Conservation (phyloP, 108 stramenopile genomes). For the Stephanodiscus minutulus region DNA sequence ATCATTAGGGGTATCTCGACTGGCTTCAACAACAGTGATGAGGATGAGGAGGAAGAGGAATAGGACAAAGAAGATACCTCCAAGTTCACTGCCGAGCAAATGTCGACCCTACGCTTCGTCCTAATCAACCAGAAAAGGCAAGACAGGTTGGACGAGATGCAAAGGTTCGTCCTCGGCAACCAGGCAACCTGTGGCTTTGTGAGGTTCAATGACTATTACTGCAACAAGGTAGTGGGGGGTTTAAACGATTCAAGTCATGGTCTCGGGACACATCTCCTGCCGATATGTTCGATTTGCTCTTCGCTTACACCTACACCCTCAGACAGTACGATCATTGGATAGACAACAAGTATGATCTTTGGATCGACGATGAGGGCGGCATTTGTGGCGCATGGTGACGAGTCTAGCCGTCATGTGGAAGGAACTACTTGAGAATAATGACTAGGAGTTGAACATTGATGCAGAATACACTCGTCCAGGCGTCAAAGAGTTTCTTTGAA, state of each 20-base stretch:
- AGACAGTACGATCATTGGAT: slow-evolving; percentile 31
- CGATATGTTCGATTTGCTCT: slow-evolving; percentile 36
- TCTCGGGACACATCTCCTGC: slow-evolving; percentile 5
- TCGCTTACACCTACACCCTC: slow-evolving; percentile 44
- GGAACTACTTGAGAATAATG: slow-evolving; percentile 28
- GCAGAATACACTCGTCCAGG: slow-evolving; percentile 45
- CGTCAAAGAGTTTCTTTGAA: slow-evolving; percentile 17
- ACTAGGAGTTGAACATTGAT: slow-evolving; percentile 36
- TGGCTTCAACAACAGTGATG: slow-evolving; percentile 1
- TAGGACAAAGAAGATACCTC: slow-evolving; percentile 20
- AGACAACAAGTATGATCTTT: no score
- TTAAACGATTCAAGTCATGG: slow-evolving; percentile 9
- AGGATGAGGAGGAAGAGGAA: slow-evolving; percentile 7
- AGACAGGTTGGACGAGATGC: slow-evolving; percentile 25
- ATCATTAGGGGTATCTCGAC: slow-evolving; percentile 28
- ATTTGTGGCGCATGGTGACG: slow-evolving; percentile 29
- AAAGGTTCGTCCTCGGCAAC: slow-evolving; percentile 26
- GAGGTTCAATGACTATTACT: slow-evolving; percentile 31
- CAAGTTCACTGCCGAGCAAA: slow-evolving; percentile 32
- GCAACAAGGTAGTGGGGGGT: slow-evolving; percentile 13
- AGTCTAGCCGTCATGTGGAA: slow-evolving; percentile 33
- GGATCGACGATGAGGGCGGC: slow-evolving; percentile 34
- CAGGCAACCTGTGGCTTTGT: slow-evolving; percentile 17
- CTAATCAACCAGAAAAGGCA: slow-evolving; percentile 37
- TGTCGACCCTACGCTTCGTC: slow-evolving; percentile 32